phyloP scores from a whole-genome alignment of 2,329 filamentous ascomycete genomes.

The Colletotrichum cuscutae region DNA sequence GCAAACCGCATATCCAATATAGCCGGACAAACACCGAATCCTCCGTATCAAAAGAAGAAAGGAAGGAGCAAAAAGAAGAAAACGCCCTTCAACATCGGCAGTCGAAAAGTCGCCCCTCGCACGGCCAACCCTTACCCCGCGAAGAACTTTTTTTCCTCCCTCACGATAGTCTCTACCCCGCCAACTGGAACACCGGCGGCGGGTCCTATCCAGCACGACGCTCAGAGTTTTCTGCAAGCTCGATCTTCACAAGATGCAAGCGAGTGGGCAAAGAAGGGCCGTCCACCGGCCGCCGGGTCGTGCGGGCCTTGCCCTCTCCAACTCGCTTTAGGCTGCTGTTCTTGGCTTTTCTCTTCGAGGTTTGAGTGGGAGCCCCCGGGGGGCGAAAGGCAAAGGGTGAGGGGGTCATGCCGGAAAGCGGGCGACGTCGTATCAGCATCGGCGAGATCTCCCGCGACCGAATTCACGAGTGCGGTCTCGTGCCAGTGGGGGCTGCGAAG shows the following conservation, averaged over 20 bases:
- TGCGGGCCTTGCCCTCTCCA: slow-evolving; percentile 7
- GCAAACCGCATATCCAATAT: neutral
- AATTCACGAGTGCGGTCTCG: neutral
- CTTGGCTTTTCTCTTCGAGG: neutral
- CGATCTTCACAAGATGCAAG: slow-evolving; percentile 9
- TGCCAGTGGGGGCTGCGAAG: neutral
- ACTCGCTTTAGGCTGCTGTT: neutral
- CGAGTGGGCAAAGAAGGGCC: neutral
- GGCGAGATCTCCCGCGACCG: slow-evolving; percentile 12
- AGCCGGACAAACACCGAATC: neutral
- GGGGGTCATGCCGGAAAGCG: slow-evolving; percentile 7
- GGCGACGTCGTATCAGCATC: slow-evolving; percentile 23
- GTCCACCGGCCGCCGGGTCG: neutral
- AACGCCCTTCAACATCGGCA: neutral
- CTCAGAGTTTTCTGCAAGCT: slow-evolving; percentile 1
- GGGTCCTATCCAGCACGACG: neutral
- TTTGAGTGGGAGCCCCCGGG: neutral
- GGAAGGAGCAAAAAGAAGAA: neutral
- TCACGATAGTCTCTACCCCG: slow-evolving; percentile 21
- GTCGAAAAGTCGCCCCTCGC: neutral
- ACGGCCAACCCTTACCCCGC: slow-evolving; percentile 2
- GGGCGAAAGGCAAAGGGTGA: neutral
- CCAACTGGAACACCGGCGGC: slow-evolving; percentile 28
- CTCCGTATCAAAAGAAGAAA: neutral
- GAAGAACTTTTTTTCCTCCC: neutral